Evolutionary conservation across 257 asterid genomes (phyloP).

Genomic region (Salvia hispanica): DNA sequence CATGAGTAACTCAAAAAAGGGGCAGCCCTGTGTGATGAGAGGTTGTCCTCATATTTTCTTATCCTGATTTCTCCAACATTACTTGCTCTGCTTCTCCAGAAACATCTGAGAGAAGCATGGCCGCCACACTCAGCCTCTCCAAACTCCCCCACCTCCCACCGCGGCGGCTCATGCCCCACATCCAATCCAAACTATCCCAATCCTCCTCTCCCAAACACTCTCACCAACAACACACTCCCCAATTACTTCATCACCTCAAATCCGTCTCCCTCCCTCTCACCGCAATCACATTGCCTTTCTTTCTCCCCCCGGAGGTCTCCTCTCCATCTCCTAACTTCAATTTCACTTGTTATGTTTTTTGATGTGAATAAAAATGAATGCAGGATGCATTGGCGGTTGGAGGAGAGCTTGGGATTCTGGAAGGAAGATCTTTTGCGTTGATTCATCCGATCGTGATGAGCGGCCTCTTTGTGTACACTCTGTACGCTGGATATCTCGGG

Average conservation of each 20-base stretch:
- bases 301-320: constrained; percentile 59
- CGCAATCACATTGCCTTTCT: constrained; percentile 63
- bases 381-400: constrained; percentile 83
- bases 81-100: neutral
- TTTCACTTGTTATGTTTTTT: neutral
- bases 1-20: no score
- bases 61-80: constrained; percentile 16
- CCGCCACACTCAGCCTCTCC: constrained; percentile 68
- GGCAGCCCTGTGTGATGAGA: neutral
- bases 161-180: constrained; percentile 14
- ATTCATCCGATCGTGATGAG: constrained; percentile 82
- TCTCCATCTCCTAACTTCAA: neutral
- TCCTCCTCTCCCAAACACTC: constrained; percentile 19
- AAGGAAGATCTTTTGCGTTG: constrained; percentile 77
- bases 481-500: constrained; percentile 92
- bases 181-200: constrained; percentile 32
- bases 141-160: constrained; percentile 44
- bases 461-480: constrained; percentile 66
- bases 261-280: constrained; percentile 67
- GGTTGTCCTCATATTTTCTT: constrained; percentile 35
- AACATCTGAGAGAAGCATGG: constrained; percentile 40
- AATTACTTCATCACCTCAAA: constrained; percentile 38
- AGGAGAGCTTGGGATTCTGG: constrained; percentile 85
- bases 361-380: neutral
- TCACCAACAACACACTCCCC: constrained; percentile 24